A percentile compares a stretch with the other conserved stretches of the same genome.
Conservation (phyloP, 139 green algal species). For the Ulvella scutata region DNA sequence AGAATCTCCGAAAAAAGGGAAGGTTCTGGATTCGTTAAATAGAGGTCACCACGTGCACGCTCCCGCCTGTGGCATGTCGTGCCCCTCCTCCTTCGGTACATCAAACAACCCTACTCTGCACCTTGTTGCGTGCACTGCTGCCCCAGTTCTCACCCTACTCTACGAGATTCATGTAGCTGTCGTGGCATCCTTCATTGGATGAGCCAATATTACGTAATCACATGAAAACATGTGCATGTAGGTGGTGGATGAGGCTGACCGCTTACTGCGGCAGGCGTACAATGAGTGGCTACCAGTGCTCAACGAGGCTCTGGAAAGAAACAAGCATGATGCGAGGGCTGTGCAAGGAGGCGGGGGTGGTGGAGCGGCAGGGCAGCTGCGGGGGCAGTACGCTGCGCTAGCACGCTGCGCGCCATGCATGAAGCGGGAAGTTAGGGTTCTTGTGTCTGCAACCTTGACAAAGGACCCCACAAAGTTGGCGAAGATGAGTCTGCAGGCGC, state of each 20-base stretch:
- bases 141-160: too few species aligned
- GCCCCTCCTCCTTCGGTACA: too few species aligned
- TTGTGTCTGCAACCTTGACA: conserved; percentile 82
- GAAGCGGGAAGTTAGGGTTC: conserved; percentile 48
- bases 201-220: too few species aligned
- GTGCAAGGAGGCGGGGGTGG: not conserved
- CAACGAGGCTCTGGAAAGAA: conserved; percentile 13
- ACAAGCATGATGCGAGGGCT: not conserved
- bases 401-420: not conserved
- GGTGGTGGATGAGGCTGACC: conserved; percentile 84
- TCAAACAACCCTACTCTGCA: too few species aligned
- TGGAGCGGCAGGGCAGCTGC: not conserved
- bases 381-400: not conserved
- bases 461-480: conserved; percentile 74
- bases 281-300: conserved; percentile 78
- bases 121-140: too few species aligned
- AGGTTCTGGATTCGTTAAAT: too few species aligned
- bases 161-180: too few species aligned
- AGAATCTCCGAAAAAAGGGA: too few species aligned
- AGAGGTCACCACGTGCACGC: too few species aligned
- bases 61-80: too few species aligned
- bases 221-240: conserved; percentile 14
- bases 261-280: conserved; percentile 84
- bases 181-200: too few species aligned
- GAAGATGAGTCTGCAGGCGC: conserved; percentile 49